A percentile compares a stretch with the other conserved stretches of the same genome.
phyloP scores from a whole-genome alignment of 73 alveolate species.

The Tetrahymena elliotti region DNA sequence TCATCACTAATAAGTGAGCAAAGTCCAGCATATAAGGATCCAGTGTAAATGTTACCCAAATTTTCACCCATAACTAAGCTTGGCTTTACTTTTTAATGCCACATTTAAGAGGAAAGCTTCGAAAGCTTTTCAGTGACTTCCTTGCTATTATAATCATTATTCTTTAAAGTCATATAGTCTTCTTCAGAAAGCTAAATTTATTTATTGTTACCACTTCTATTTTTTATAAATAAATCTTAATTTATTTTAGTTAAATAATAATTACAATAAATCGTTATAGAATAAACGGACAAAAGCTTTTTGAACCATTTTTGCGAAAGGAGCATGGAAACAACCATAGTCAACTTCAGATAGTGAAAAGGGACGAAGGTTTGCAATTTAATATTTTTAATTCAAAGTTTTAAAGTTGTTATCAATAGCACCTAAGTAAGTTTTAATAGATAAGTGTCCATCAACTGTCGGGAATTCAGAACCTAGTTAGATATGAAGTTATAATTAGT shows the following conservation, averaged over 20 bases:
- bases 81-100: constrained; percentile 72
- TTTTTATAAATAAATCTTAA: constrained; percentile 32
- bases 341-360: constrained; percentile 44
- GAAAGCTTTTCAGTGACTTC: constrained; percentile 13
- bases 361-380: neutral
- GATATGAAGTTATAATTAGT: neutral
- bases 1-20: constrained; percentile 65
- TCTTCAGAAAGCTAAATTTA: constrained; percentile 12
- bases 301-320: constrained; percentile 87
- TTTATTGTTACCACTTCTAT: constrained; percentile 45
- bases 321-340: constrained; percentile 90
- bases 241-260: constrained; percentile 10
- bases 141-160: constrained; percentile 19
- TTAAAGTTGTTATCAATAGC: constrained; percentile 74
- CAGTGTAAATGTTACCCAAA: constrained; percentile 94
- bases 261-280: constrained; percentile 41
- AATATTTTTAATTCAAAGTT: constrained; percentile 55
- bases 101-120: constrained; percentile 45
- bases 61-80: constrained; percentile 70
- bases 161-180: constrained; percentile 7
- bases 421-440: constrained; percentile 72
- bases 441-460: constrained; percentile 92
- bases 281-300: constrained; percentile 75
- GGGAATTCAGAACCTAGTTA: constrained; percentile 86
- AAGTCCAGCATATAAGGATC: constrained; percentile 78